phyloP scores from a whole-genome alignment of 2,329 filamentous ascomycete genomes.

The Colletotrichum abscissum region DNA sequence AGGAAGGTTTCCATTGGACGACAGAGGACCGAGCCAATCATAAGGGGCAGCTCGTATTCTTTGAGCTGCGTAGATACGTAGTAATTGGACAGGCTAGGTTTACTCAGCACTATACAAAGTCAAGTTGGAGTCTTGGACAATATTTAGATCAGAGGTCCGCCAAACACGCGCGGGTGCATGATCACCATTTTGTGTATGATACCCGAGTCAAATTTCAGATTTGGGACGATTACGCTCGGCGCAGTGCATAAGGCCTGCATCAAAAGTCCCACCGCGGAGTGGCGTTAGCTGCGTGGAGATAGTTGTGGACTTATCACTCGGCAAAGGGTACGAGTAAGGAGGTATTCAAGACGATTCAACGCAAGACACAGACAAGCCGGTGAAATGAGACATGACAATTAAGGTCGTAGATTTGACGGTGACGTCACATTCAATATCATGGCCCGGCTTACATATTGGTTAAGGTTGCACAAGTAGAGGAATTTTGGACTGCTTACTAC shows the following conservation, averaged over 20 bases:
- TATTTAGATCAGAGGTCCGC: neutral
- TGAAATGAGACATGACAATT: neutral
- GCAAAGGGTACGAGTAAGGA: no score
- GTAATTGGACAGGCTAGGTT: neutral
- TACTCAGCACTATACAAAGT: neutral
- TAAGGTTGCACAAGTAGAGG: no score
- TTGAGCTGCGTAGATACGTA: neutral
- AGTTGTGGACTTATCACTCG: no score
- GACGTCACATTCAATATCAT: no score
- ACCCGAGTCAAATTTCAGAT: neutral
- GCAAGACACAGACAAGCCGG: no score
- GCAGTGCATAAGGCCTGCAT: no score
- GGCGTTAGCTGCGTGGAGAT: neutral
- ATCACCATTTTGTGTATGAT: no score
- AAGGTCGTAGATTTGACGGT: no score
- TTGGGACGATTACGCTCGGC: no score
- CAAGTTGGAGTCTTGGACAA: neutral
- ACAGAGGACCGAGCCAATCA: neutral
- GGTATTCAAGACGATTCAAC: no score
- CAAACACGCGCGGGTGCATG: neutral
- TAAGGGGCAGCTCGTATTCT: neutral
- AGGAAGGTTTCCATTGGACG: conserved; percentile 9
- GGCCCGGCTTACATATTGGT: no score
- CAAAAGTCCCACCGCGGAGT: neutral
- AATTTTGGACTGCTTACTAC: no score